A percentile compares a stretch with the other conserved stretches of the same genome.
phyloP scores from a whole-genome alignment of 2,329 filamentous ascomycete species.

The Lasiodiplodia sp. region DNA sequence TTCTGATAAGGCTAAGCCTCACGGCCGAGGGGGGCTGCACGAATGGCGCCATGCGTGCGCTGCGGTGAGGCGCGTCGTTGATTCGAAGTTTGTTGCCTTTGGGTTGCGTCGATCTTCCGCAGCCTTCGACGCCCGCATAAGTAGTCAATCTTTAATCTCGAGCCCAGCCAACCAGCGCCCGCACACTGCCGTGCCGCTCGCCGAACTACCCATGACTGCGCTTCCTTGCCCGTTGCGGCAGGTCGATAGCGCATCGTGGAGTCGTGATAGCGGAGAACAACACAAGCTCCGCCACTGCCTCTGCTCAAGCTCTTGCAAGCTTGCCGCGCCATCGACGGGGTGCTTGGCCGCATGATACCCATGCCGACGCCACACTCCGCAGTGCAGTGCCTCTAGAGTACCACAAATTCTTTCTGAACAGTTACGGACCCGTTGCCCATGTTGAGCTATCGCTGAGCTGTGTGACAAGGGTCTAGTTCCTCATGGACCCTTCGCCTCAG shows the following conservation, averaged over 20 bases:
- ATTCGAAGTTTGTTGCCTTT: slow-evolving; percentile 23
- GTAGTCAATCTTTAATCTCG: slow-evolving; percentile 8
- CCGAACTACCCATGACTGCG: neutral
- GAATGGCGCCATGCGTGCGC: slow-evolving; percentile 18
- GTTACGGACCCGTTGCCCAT: neutral
- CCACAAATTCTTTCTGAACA: neutral
- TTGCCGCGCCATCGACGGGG: slow-evolving; percentile 7
- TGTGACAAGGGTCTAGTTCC: neutral
- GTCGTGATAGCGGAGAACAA: slow-evolving; percentile 9
- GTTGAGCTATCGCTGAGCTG: neutral
- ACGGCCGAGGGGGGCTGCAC: neutral
- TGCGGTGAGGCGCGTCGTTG: neutral
- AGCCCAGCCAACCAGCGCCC: slow-evolving; percentile 7
- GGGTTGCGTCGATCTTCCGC: slow-evolving; percentile 29
- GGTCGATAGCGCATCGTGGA: slow-evolving; percentile 20
- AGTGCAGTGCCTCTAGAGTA: neutral
- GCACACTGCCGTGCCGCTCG: neutral
- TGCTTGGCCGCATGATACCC: slow-evolving; percentile 15
- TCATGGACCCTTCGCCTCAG: neutral
- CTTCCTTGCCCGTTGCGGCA: slow-evolving; percentile 7
- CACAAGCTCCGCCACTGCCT: slow-evolving; percentile 14
- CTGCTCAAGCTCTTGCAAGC: slow-evolving; percentile 16
- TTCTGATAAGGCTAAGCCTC: slow-evolving; percentile 1
- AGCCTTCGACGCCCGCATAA: slow-evolving; percentile 24
- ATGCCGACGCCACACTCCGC: neutral